These are phyloP conservation scores for Orbilia javanica DNA, from an alignment of 2,329 filamentous ascomycete species.

Conservation along the genomic window DNA sequence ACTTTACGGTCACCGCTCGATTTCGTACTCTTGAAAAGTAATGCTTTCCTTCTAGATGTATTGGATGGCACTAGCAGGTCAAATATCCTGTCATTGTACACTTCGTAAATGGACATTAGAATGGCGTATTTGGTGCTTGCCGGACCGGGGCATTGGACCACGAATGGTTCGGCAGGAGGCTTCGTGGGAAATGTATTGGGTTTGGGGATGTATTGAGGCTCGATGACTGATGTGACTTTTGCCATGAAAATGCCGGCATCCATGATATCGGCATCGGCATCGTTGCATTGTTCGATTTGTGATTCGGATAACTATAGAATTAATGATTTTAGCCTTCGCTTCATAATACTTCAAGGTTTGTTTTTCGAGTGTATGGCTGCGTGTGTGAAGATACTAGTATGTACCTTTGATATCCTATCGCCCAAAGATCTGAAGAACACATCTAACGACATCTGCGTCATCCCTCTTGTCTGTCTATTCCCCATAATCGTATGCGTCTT, in stretches of 20 bases:
- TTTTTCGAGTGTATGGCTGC: no score
- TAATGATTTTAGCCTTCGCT: neutral
- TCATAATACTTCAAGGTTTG: no score
- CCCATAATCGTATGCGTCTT: conserved; percentile 99
- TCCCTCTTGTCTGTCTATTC: conserved; percentile 83
- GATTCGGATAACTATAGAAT: conserved; percentile 40
- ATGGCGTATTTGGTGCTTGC: conserved; percentile 76
- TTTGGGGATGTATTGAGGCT: conserved; percentile 51
- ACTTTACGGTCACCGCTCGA: conserved; percentile 90
- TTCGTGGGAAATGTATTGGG: conserved; percentile 51
- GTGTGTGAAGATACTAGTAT: no score
- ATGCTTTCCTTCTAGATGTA: conserved; percentile 75
- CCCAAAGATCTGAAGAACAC: conserved; percentile 86
- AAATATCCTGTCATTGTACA: conserved; percentile 98
- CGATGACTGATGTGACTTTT: conserved; percentile 50
- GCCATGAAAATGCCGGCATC: conserved; percentile 37
- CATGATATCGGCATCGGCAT: conserved; percentile 53
- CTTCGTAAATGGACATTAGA: conserved; percentile 97
- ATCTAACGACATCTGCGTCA: conserved; percentile 92
- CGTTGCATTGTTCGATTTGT: conserved; percentile 53
- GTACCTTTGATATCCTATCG: conserved; percentile 71
- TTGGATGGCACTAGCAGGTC: conserved; percentile 77
- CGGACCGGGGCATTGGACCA: conserved; percentile 16
- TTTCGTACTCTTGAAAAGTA: conserved; percentile 94
- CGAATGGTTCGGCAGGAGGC: conserved; percentile 40